Evolutionary conservation across 2,329 filamentous ascomycete species (phyloP).

Genomic region (Talaromyces sp.): DNA sequence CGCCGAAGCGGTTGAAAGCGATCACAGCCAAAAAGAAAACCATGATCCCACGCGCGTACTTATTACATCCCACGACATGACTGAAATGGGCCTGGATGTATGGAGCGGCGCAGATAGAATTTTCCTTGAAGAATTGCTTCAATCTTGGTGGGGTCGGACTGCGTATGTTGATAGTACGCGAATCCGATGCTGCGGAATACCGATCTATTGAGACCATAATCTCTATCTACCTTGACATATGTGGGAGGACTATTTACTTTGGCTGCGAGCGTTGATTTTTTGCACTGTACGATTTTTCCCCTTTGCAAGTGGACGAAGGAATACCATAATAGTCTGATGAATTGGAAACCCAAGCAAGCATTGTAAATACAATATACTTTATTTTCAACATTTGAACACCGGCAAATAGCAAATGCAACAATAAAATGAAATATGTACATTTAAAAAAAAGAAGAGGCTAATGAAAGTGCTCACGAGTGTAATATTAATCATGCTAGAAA

Average conservation of each 20-base stretch:
- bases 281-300: background rate
- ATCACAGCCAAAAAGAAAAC: background rate
- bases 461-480: background rate
- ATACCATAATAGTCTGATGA: background rate
- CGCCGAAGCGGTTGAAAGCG: conserved; percentile 1
- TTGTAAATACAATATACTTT: background rate
- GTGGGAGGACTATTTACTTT: background rate
- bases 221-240: background rate
- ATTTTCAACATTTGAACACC: background rate
- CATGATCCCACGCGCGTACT: conserved; percentile 21
- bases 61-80: conserved; percentile 41
- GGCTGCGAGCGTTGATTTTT: background rate
- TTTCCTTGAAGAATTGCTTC: conserved; percentile 43
- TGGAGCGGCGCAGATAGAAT: conserved; percentile 44
- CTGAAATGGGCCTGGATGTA: conserved; percentile 44
- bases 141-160: conserved; percentile 41
- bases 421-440: background rate
- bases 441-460: background rate
- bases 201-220: conserved; percentile 30
- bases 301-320: background rate
- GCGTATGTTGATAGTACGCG: conserved; percentile 39
- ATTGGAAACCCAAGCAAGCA: background rate
- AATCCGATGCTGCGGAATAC: conserved; percentile 45
- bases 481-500: background rate
- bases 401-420: conserved; percentile 1